Evolutionary conservation across 805 yeast genomes (phyloP), one percentile per base, ranked within the genome.

Genomic region (Candida incommunis): DNA sequence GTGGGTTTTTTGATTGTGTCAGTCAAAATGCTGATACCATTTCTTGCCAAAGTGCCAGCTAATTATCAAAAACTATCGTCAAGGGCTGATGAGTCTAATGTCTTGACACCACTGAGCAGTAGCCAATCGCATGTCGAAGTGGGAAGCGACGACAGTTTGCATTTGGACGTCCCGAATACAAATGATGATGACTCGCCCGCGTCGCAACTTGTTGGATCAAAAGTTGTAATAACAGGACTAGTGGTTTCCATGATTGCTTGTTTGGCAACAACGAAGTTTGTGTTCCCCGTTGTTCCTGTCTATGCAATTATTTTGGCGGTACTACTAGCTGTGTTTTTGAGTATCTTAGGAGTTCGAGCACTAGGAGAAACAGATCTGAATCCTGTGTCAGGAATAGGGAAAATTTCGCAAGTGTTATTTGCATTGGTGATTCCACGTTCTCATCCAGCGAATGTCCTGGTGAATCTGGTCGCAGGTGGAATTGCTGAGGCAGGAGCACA

Each of bases 401-500:
- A 90, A 63, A 66, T 90, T 23, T 88, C 96, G 1, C 98, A 90
- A 60, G 67, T 90, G 42, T 62, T 92, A 2, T 86, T 92, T 62
- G 95, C 96, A 0, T 57, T 86, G 11, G 69, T 90, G 3, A 72
- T 87, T 22, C 95, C 95, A 0, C 68, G 69, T 25, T 61, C 68
- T 41, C 82, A 79, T 47, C 94, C 94, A 1, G 87, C 94, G 1
- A 75, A 86, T 9, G 85, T 92, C 3, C 65, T 90, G 35, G 77
- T 86, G 41, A 92, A 90, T 58, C 67, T 90, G 42, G 82, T 90
- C 1, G 95, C 96, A 3, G 98, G 98, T 16, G 98, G 96, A 13
- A 79, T 90, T 37, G 94, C 97, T 1, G 98, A 90, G 65, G 96
- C 97, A 0, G 97, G 97, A 5, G 96, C 98, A 2, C 97, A 92